Base-by-base conservation (phyloP, 2,329 filamentous ascomycete genomes). In the Leptographium galeiforme region DNA sequence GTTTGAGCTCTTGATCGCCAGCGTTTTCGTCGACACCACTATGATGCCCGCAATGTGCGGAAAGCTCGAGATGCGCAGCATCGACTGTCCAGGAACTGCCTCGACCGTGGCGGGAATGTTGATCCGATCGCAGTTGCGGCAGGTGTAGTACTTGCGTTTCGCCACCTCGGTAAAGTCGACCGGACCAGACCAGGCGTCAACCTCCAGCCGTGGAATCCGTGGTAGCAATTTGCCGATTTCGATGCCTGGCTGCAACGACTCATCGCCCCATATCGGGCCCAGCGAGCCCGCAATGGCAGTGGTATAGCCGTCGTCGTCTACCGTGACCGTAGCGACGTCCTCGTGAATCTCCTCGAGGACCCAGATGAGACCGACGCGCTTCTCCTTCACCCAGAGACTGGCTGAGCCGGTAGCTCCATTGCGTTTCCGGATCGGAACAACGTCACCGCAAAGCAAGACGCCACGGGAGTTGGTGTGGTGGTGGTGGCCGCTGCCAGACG, bases 371-470 rank as follows among this genome's bases (percentile, higher is more conserved):
- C 91, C 90, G 51, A 89, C 83, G 49, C 85, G 81, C 68, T 98
- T 98, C 68, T 98, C 93, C 71, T 98, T 98, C 4, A 98, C 93
- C 93, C 93, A 98, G 41, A 98, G 72, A 68, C 90, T 97, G 40
- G 93, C 93, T 55, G 93, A 90, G 2, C 93, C 93, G 6, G 85
- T 91, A 12, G 85, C 80, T 5, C 93, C 93, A 62, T 98, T 95
- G 56, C 93, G 82, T 69, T 97, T 98, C 66, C 90, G 87, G 56
- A 98, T 98, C 0, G 93, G 93, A 18, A 98, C 89, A n/a, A 98
- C 91, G 66, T 98, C 93, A 45, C 93, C 93, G 61, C 93, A 98
- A 1, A 98, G 76, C 51, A 98, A 69, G 32, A 98, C 93, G 4
- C 58, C 59, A 61, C 89, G 78, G 30, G 89, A 94, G 59, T 87